Percentiles rank a stretch among this genome's conserved stretches.
These are phyloP conservation scores for Pseudozyma tsukubaensis DNA, from an alignment of 1,284 basidiomycete species.

Conservation along the genomic window DNA sequence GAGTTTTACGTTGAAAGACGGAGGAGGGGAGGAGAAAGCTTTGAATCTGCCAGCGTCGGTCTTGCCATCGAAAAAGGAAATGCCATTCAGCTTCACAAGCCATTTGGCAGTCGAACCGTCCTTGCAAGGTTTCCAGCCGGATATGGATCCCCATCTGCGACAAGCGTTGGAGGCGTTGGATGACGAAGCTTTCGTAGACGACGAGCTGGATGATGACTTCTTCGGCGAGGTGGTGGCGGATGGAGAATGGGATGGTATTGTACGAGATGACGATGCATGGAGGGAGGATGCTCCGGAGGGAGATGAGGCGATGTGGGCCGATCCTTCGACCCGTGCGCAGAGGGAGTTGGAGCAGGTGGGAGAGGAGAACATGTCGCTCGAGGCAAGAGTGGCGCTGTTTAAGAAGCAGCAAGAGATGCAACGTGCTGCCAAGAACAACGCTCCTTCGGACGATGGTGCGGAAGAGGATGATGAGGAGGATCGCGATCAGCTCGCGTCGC, in stretches of 20 bases:
- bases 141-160: conserved; percentile 94
- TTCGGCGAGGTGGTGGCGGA: conserved; percentile 76
- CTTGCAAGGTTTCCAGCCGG: conserved; percentile 85
- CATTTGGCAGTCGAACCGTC: conserved; percentile 51
- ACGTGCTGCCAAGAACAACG: conserved; percentile 14
- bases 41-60: conserved; percentile 76
- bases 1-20: conserved; percentile 49
- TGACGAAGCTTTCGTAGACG: conserved; percentile 78
- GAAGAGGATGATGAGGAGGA: conserved; percentile 50
- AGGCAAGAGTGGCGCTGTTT: conserved; percentile 65
- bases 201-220: conserved; percentile 75
- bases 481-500: conserved; percentile 48
- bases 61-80: conserved; percentile 52
- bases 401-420: conserved; percentile 54
- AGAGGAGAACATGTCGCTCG: conserved; percentile 57
- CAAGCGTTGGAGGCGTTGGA: conserved; percentile 95
- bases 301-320: conserved; percentile 62
- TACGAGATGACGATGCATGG: conserved; percentile 53
- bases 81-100: conserved; percentile 39
- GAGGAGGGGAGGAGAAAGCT: conserved; percentile 8
- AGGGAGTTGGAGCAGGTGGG: conserved; percentile 36
- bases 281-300: conserved; percentile 62
- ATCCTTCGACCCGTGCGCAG: conserved; percentile 48
- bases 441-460: conserved; percentile 12
- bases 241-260: conserved; percentile 61